phyloP scores from a whole-genome alignment of 1,139 yeast genomes.

The Candida frijolesensis region DNA sequence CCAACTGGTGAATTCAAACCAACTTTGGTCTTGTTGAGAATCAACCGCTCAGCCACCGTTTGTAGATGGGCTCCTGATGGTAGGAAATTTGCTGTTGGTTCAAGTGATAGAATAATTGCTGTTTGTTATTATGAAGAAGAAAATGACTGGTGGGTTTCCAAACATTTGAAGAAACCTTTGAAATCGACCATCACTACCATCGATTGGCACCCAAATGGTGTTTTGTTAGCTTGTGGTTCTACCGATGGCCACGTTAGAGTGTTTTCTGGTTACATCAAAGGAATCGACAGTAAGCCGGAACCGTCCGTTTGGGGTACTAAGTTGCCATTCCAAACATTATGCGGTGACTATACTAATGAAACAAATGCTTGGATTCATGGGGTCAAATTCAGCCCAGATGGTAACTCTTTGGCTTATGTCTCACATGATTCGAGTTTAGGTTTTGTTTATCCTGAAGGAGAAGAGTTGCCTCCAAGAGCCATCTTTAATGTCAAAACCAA shows the following conservation, averaged over 20 bases:
- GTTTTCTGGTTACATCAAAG: conserved; percentile 90
- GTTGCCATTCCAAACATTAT: conserved; percentile 91
- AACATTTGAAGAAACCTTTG: conserved; percentile 91
- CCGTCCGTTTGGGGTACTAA: conserved; percentile 92
- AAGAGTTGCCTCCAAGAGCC: conserved; percentile 54
- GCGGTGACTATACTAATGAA: conserved; percentile 78
- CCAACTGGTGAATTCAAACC: conserved; percentile 63
- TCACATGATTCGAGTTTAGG: conserved; percentile 77
- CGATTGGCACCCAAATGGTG: conserved; percentile 95
- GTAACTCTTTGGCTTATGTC: conserved; percentile 77
- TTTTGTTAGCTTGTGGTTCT: conserved; percentile 86
- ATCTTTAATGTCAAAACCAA: conserved; percentile 60
- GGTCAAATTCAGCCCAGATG: conserved; percentile 81
- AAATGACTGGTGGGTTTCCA: conserved; percentile 99
- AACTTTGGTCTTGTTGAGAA: conserved; percentile 87
- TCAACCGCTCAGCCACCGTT: conserved; percentile 91
- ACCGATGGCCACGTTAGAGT: conserved; percentile 95
- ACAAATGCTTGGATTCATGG: conserved; percentile 94
- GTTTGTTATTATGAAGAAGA: conserved; percentile 95
- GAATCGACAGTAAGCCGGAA: conserved; percentile 81
- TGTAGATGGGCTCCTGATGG: conserved; percentile 96
- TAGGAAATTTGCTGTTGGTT: conserved; percentile 92
- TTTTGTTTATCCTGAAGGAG: conserved; percentile 76
- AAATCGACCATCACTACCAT: conserved; percentile 83
- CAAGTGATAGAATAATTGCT: conserved; percentile 92